phyloP scores from a whole-genome alignment of 2,329 filamentous ascomycete species.

The Venturia nashicola region DNA sequence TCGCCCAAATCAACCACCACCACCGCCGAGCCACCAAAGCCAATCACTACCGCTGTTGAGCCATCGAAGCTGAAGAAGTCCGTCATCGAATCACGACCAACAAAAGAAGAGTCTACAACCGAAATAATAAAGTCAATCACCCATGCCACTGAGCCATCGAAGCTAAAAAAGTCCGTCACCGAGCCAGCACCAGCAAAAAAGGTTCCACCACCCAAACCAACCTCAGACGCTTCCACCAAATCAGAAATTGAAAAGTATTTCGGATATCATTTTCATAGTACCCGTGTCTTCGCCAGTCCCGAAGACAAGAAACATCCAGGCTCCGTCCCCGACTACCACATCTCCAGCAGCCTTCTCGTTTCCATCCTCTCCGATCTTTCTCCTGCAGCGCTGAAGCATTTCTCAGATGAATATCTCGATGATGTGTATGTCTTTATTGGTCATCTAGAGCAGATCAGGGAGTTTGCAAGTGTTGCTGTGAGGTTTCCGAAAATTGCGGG shows the following conservation, averaged over 20 bases:
- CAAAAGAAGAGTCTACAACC: not conserved
- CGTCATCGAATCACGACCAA: not conserved
- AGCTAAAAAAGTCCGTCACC: not conserved
- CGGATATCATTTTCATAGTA: not conserved
- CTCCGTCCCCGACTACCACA: not conserved
- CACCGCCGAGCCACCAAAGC: not conserved
- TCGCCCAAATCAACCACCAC: not conserved
- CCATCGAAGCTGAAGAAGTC: not conserved
- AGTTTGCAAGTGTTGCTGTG: not conserved
- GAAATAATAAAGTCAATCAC: not conserved
- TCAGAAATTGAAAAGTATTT: not conserved
- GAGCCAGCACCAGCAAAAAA: not conserved
- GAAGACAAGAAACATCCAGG: not conserved
- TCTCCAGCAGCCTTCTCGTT: not conserved
- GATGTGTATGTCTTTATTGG: not conserved
- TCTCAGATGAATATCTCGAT: not conserved
- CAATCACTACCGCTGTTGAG: not conserved
- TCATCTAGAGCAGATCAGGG: not conserved
- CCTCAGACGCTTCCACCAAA: not conserved
- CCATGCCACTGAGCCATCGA: not conserved
- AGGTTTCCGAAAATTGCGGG: not conserved
- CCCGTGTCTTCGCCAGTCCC: not conserved
- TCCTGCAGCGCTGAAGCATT: not conserved
- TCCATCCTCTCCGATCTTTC: not conserved
- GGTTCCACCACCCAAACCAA: not conserved